Base-by-base conservation (phyloP, 768 basidiomycete genomes). In the Kwoniella sp. region DNA sequence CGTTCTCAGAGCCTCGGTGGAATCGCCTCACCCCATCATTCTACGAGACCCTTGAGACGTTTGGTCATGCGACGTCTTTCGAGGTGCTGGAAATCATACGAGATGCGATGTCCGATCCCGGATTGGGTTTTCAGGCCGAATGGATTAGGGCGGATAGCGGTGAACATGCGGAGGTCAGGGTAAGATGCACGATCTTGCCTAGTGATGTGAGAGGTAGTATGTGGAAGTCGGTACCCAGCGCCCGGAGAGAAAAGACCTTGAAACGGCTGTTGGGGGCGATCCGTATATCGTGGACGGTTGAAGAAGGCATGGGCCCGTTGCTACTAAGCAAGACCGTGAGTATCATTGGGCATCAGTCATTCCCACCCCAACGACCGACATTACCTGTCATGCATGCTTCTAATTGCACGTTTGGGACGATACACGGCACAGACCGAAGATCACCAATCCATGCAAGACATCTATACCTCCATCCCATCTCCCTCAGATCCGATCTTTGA, bases 391-490 rank as follows among this genome's bases (percentile, higher is more conserved):
- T n/a, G n/a, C n/a, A n/a, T n/a, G 34, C 13, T 37, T 13, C 34
- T 13, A 37, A 37, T 37, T 37, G 34, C 34, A n/a, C n/a, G n/a
- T n/a, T n/a, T n/a, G n/a, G n/a, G n/a, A n/a, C n/a, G n/a, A n/a
- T n/a, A n/a, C n/a, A n/a, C n/a, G n/a, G n/a, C n/a, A 11, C 31
- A 70, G 67, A 48, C 45, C 17, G 53, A 63, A 47, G 73, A 70
- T 38, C 8, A 41, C 3, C 55, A 65, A 31, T 45, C 63, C 11
- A 71, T 72, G 64, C 31, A 61, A n/a, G 69, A 72, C 8, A 61
- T 76, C 31, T 76, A 73, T 59, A 66, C 70, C 15, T 54, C 61
- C 13, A 25, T 76, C 5, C 74, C 74, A 5, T 76, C 74, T 8
- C 74, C 73, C 15, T 47, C 60, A 1, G 51, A 55, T 3, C 68